These are phyloP conservation scores for Fomitopsis betulina DNA, from an alignment of 1,284 basidiomycete species.

Conservation along the genomic window DNA sequence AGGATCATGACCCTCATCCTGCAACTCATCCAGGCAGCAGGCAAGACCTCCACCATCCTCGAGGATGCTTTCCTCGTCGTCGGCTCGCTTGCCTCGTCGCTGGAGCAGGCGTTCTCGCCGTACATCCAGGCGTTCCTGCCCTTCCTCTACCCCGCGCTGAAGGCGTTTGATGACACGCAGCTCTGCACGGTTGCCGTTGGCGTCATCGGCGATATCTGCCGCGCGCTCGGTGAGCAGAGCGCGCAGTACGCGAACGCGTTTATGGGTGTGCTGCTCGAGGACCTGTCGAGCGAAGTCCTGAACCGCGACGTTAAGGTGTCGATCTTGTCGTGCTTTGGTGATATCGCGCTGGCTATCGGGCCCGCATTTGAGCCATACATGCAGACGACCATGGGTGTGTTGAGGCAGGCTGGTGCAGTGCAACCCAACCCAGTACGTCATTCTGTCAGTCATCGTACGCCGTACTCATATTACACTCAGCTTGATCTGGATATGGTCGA, in stretches of 20 bases:
- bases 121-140: slow-evolving; percentile 92
- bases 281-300: slow-evolving; percentile 87
- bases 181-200: slow-evolving; percentile 95
- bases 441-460: slow-evolving; percentile 7
- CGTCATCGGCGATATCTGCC: slow-evolving; percentile 92
- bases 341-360: slow-evolving; percentile 93
- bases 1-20: slow-evolving; percentile 94
- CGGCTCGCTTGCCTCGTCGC: slow-evolving; percentile 82
- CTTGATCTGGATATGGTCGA: slow-evolving; percentile 89
- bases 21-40: slow-evolving; percentile 80
- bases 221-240: slow-evolving; percentile 84
- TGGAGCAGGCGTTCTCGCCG: slow-evolving; percentile 83
- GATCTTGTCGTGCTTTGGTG: slow-evolving; percentile 93
- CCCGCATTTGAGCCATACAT: slow-evolving; percentile 86
- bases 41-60: slow-evolving; percentile 92
- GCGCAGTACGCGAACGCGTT: slow-evolving; percentile 82
- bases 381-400: slow-evolving; percentile 85
- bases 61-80: slow-evolving; percentile 97
- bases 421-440: slow-evolving; percentile 78
- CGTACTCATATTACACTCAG: background rate
- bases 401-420: slow-evolving; percentile 86
- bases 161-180: slow-evolving; percentile 92
- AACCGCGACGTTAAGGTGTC: slow-evolving; percentile 96
- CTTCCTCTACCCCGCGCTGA: slow-evolving; percentile 87
- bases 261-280: slow-evolving; percentile 89